Base-by-base conservation (phyloP, 2,329 filamentous ascomycete species). In the Paracoccidioides brasiliensis region DNA sequence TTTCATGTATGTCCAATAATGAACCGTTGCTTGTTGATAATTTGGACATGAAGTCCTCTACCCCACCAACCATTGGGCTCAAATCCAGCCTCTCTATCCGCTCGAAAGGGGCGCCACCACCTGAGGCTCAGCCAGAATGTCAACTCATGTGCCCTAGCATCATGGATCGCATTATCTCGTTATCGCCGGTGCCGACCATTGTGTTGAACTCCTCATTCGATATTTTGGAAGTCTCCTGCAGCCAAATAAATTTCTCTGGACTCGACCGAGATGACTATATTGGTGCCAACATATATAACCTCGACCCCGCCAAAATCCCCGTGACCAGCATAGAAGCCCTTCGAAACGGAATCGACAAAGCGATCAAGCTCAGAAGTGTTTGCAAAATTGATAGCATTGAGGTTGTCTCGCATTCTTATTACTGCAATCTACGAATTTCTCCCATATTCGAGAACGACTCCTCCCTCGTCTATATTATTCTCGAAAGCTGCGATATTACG, bases 141-240 rank as follows among this genome's bases (percentile, higher is more conserved):
- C 33, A 4, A 3, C 48, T n/a, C 48, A 22, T n/a, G 15, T n/a
- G 14, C 38, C 35, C 48, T 38, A 40, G n/a, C 22, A 40, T 50
- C 30, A 44, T 67, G 57, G 60, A 57, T n/a, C 56, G 57, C 22
- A 63, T 68, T 49, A 59, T 66, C 46, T 49, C 58, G 28, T 53
- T 63, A 30, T 69, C 68, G 0, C 70, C 71, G 0, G 63, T 64
- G 5, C 72, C 72, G 3, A 72, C 70, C 0, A 59, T 72, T n/a
- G 59, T 74, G 33, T 63, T 74, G 12, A 66, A 74, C 56, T 59
- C 65, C 5, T 62, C 66, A 6, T 59, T 72, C 12, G 63, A 59
- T n/a, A 61, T 74, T n/a, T 41, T 70, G 22, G 64, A 75, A 52
- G 69, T 74, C 3, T 79, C 76, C 3, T 66, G 73, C 38, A 74